Conservation (phyloP, 108 stramenopile genomes). For the Conticribra guillardii region DNA sequence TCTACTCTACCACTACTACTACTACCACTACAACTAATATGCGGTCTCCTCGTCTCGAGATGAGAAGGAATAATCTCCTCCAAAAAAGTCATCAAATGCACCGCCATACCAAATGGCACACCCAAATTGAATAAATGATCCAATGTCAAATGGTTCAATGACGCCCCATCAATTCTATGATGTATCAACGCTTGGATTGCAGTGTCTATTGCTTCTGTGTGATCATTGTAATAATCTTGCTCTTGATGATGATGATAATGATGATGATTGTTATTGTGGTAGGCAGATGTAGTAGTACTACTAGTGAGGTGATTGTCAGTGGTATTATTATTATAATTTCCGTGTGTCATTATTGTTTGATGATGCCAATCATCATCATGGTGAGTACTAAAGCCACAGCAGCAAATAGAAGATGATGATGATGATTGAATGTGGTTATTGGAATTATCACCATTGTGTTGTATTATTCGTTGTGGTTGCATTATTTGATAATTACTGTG, state of each 20-base stretch:
- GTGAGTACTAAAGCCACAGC: not conserved
- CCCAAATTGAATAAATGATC: slow-evolving; percentile 32
- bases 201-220: not conserved
- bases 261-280: not conserved
- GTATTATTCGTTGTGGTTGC: not conserved
- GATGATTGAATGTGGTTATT: not conserved
- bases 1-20: not conserved
- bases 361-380: not conserved
- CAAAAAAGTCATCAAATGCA: slow-evolving; percentile 17
- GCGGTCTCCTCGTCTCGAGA: not conserved
- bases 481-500: too few relatives aligned
- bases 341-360: too few relatives aligned
- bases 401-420: not conserved
- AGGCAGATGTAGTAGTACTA: too few relatives aligned
- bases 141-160: slow-evolving; percentile 32
- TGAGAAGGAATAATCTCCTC: slow-evolving; percentile 4
- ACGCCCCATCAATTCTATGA: slow-evolving; percentile 31
- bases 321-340: too few relatives aligned
- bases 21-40: too few relatives aligned
- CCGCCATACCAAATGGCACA: slow-evolving; percentile 43
- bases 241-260: not conserved
- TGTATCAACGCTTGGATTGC: slow-evolving; percentile 19
- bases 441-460: not conserved
- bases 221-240: not conserved
- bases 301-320: too few relatives aligned